These are phyloP conservation scores for Wickerhamiella musiphila DNA, from an alignment of 805 yeast genomes.

Conservation along the genomic window DNA sequence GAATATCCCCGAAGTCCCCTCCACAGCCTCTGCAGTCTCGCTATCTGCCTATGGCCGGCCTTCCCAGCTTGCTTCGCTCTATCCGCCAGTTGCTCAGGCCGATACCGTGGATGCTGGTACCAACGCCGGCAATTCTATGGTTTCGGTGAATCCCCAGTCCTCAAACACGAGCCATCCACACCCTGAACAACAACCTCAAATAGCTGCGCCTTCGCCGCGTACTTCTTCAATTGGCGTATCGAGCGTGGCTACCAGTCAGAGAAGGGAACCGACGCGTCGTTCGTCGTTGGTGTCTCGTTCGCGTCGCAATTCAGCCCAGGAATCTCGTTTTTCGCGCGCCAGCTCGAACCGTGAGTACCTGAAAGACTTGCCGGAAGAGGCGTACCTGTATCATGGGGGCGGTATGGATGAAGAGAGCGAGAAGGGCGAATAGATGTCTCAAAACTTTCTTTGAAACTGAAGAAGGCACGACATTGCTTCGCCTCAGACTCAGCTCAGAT, in stretches of 20 bases:
- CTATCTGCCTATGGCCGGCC: conserved; percentile 2
- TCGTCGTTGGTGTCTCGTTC: not conserved
- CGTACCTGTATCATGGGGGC: conserved; percentile 7
- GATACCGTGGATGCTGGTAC: conserved; percentile 6
- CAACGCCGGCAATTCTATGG: conserved; percentile 7
- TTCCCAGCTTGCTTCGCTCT: conserved; percentile 2
- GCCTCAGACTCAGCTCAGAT: no score
- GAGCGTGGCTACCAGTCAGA: not conserved
- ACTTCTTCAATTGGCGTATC: no score
- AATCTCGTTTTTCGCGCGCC: conserved; percentile 7
- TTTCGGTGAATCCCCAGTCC: conserved; percentile 2
- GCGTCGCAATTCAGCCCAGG: not conserved
- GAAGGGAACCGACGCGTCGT: not conserved
- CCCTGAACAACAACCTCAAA: no score
- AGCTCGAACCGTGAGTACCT: conserved; percentile 11
- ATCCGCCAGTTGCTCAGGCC: not conserved
- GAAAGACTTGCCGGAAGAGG: conserved; percentile 14
- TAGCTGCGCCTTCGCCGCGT: not conserved
- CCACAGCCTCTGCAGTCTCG: not conserved
- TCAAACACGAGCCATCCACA: not conserved
- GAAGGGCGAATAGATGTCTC: not conserved
- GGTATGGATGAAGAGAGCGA: conserved; percentile 1
- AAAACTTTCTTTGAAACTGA: no score
- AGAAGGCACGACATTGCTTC: no score
- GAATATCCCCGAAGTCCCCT: not conserved